These are phyloP conservation scores for sorghum (Sorghum bicolor) DNA, from an alignment of 176 grass and related monocot species.

Conservation along the genomic window Sorghum_bicolor_NCBIv3 NC_012870.2:72014001-72014500, in stretches of 20 bases:
- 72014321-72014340: conserved; percentile 36
- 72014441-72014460: conserved; percentile 84
- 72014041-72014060: too few relatives aligned
- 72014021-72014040: background rate
- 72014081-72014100: background rate
- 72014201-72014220: background rate
- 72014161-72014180: background rate
- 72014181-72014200: background rate
- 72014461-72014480: conserved; percentile 59
- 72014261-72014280: background rate
- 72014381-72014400: background rate
- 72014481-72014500: conserved; percentile 67
- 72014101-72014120: background rate
- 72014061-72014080: background rate
- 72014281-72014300: conserved; percentile 24
- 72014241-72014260: background rate
- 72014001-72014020: too few relatives aligned
- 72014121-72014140: background rate
- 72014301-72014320: conserved; percentile 46
- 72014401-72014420: background rate
- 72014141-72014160: background rate
- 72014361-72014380: background rate
- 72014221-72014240: background rate
- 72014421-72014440: conserved; percentile 72
- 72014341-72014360: background rate